phyloP scores from a whole-genome alignment of 108 stramenopile species.

The Schizochytrium sp. region DNA sequence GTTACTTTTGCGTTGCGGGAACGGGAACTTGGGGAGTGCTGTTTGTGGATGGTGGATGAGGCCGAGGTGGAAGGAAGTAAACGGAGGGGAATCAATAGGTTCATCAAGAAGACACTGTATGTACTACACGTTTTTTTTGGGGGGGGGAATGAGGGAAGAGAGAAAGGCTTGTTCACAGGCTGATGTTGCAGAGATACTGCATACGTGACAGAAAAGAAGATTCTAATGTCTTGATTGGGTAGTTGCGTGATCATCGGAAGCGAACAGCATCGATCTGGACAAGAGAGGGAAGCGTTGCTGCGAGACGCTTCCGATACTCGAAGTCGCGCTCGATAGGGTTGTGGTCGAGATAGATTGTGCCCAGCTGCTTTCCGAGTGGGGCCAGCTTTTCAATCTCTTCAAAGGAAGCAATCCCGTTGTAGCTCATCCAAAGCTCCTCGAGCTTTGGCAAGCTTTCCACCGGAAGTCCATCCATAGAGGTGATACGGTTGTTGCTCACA shows the following conservation, averaged over 20 bases:
- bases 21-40: too few species aligned
- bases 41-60: too few species aligned
- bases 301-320: slow-evolving; percentile 40
- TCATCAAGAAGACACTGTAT: too few species aligned
- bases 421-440: slow-evolving; percentile 89
- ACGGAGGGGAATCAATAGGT: too few species aligned
- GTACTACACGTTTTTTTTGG: too few species aligned
- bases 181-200: too few species aligned
- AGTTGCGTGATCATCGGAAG: background rate
- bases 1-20: too few species aligned
- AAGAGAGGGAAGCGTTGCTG: slow-evolving; percentile 27
- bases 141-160: too few species aligned
- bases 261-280: slow-evolving; percentile 37
- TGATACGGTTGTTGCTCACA: slow-evolving; percentile 12
- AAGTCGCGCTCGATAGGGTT: slow-evolving; percentile 75
- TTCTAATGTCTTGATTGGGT: too few species aligned
- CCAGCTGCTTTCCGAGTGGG: slow-evolving; percentile 33
- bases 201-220: too few species aligned
- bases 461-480: slow-evolving; percentile 9
- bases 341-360: slow-evolving; percentile 89
- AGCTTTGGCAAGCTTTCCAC: slow-evolving; percentile 54
- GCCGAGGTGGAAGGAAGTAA: too few species aligned
- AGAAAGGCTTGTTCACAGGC: too few species aligned
- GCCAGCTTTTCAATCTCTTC: slow-evolving; percentile 16
- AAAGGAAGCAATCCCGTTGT: slow-evolving; percentile 69